Conservation (phyloP, 495 filamentous ascomycete genomes). For the Xylaria intraflava region DNA sequence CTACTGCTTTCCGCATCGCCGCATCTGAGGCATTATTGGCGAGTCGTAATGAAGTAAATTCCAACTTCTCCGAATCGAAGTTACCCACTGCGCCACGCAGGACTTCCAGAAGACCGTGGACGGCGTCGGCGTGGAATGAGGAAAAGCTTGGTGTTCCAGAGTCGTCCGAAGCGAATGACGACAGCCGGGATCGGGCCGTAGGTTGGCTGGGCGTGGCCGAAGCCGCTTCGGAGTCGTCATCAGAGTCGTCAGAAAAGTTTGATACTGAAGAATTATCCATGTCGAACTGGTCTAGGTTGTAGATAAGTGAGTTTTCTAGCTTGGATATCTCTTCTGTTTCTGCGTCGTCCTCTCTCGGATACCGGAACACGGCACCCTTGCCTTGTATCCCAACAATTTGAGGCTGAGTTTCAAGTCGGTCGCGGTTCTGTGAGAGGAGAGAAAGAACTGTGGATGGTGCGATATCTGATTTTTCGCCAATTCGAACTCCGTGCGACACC, state of each 20-base stretch:
- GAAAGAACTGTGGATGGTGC: slow-evolving; percentile 30
- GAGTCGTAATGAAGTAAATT: slow-evolving; percentile 84
- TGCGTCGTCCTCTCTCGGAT: slow-evolving; percentile 46
- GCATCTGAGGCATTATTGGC: slow-evolving; percentile 81
- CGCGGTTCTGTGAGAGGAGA: slow-evolving; percentile 28
- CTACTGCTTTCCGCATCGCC: slow-evolving; percentile 79
- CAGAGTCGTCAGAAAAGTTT: slow-evolving; percentile 38
- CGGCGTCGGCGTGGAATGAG: slow-evolving; percentile 83
- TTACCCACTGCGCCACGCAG: slow-evolving; percentile 57
- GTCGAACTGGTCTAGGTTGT: slow-evolving; percentile 60
- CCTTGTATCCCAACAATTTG: slow-evolving; percentile 51
- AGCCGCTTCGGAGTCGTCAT: slow-evolving; percentile 29
- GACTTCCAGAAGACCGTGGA: slow-evolving; percentile 74
- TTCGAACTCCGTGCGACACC: slow-evolving; percentile 68
- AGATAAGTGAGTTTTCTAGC: slow-evolving; percentile 50
- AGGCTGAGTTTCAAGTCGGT: slow-evolving; percentile 44
- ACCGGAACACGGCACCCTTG: slow-evolving; percentile 44
- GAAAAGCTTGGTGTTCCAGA: slow-evolving; percentile 39
- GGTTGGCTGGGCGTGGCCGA: slow-evolving; percentile 16
- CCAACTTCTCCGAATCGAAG: slow-evolving; percentile 79
- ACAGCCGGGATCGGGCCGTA: slow-evolving; percentile 37
- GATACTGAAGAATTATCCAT: slow-evolving; percentile 76
- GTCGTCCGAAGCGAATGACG: slow-evolving; percentile 48
- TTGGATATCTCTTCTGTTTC: slow-evolving; percentile 32
- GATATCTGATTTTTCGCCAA: slow-evolving; percentile 50